Conservation (phyloP, 1,139 yeast species). For the Sugiyamaella castrensis region DNA sequence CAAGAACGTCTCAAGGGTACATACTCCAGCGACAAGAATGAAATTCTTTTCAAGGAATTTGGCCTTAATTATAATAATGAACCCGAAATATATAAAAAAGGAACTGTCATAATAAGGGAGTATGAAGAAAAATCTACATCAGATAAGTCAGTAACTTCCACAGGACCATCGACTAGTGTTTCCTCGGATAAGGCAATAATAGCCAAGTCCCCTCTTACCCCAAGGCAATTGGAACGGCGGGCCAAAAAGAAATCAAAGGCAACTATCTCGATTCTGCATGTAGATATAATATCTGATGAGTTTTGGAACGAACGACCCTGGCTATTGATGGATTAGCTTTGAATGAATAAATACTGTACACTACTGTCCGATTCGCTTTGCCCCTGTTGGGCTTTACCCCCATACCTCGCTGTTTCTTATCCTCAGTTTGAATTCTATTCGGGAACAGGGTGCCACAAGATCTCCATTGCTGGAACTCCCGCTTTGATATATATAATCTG, state of each 20-base stretch:
- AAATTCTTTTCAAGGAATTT: slow-evolving; percentile 70
- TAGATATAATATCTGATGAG: slow-evolving; percentile 31
- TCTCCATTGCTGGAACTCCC: no score
- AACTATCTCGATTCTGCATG: slow-evolving; percentile 46
- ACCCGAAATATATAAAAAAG: slow-evolving; percentile 82
- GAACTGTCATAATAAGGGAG: slow-evolving; percentile 68
- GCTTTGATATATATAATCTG: no score
- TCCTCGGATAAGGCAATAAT: neutral
- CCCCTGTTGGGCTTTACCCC: no score
- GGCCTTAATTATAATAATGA: slow-evolving; percentile 89
- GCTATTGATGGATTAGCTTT: neutral
- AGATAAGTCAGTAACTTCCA: no score
- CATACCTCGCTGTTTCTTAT: no score
- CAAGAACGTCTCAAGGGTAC: slow-evolving; percentile 73
- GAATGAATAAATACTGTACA: no score
- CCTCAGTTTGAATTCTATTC: no score
- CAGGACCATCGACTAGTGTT: neutral
- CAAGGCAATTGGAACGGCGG: slow-evolving; percentile 51
- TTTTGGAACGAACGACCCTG: slow-evolving; percentile 31
- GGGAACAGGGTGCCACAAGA: no score
- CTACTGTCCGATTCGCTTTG: no score
- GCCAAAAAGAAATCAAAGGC: slow-evolving; percentile 52
- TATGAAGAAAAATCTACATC: neutral
- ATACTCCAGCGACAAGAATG: slow-evolving; percentile 78
- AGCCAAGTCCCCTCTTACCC: slow-evolving; percentile 14